Evolutionary conservation across 805 yeast species (phyloP).

Genomic region (Maudiozyma bulderi): DNA sequence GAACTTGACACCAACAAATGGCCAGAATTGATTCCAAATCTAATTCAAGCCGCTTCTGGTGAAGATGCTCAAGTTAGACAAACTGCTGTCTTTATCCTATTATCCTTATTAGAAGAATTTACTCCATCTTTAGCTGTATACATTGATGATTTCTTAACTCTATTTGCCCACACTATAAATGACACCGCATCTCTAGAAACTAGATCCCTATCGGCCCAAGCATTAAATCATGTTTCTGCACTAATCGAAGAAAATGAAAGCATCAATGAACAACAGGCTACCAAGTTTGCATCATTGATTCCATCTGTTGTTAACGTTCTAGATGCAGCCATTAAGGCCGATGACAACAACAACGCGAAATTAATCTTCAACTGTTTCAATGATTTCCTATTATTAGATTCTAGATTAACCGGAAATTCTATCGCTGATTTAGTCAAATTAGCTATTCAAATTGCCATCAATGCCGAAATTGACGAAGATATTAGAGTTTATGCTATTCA

Average conservation of each 20-base stretch:
- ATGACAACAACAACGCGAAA: conserved; percentile 63
- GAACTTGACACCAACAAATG: conserved; percentile 65
- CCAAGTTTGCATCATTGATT: conserved; percentile 51
- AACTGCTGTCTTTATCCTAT: conserved; percentile 71
- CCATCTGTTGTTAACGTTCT: conserved; percentile 78
- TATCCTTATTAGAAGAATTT: conserved; percentile 64
- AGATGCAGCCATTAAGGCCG: conserved; percentile 58
- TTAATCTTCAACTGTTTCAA: conserved; percentile 78
- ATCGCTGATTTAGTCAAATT: conserved; percentile 60
- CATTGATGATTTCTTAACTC: conserved; percentile 55
- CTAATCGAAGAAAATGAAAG: conserved; percentile 53
- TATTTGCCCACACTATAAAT: conserved; percentile 63
- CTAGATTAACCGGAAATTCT: conserved; percentile 68
- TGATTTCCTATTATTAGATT: conserved; percentile 65
- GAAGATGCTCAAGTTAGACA: conserved; percentile 53
- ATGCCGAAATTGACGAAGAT: conserved; percentile 64
- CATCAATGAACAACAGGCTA: conserved; percentile 37
- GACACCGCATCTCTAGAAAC: conserved; percentile 56
- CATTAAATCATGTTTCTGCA: conserved; percentile 58
- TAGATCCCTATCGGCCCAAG: conserved; percentile 74
- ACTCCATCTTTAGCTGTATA: conserved; percentile 50
- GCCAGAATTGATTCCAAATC: conserved; percentile 65
- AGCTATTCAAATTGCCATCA: conserved; percentile 65
- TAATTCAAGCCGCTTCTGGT: conserved; percentile 59
- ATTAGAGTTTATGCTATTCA: conserved; percentile 74